A percentile compares a stretch with the other conserved stretches of the same genome.
Conservation (phyloP, 345 rosid genomes). For the Mallotus nudiflorus region DNA sequence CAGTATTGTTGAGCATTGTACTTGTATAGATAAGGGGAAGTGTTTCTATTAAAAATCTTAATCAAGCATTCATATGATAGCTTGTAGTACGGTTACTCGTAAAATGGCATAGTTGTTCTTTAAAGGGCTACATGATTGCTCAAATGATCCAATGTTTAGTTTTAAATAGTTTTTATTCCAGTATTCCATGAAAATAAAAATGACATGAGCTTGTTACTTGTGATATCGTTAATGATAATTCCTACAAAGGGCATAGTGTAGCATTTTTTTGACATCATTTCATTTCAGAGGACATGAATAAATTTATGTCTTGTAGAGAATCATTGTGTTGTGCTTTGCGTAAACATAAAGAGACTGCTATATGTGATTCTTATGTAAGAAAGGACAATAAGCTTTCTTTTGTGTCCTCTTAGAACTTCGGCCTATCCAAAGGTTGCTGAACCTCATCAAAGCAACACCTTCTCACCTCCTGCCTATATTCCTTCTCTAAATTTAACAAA, state of each 20-base stretch:
- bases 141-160: no score
- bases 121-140: no score
- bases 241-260: neutral
- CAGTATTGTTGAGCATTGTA: no score
- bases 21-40: no score
- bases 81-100: no score
- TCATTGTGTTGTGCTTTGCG: neutral
- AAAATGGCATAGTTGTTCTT: no score
- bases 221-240: neutral
- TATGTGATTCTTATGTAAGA: neutral
- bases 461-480: neutral
- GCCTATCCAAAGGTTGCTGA: neutral
- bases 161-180: neutral
- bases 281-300: neutral
- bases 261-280: neutral
- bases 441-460: neutral
- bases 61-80: no score
- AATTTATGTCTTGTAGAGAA: neutral
- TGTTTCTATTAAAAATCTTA: no score
- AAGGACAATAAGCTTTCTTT: neutral
- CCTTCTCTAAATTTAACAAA: neutral
- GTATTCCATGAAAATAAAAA: neutral
- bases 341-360: neutral
- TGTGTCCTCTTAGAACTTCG: neutral
- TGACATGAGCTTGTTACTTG: neutral